phyloP scores from a whole-genome alignment of 352 stramenopile species.

The Phytophthora meadii region DNA sequence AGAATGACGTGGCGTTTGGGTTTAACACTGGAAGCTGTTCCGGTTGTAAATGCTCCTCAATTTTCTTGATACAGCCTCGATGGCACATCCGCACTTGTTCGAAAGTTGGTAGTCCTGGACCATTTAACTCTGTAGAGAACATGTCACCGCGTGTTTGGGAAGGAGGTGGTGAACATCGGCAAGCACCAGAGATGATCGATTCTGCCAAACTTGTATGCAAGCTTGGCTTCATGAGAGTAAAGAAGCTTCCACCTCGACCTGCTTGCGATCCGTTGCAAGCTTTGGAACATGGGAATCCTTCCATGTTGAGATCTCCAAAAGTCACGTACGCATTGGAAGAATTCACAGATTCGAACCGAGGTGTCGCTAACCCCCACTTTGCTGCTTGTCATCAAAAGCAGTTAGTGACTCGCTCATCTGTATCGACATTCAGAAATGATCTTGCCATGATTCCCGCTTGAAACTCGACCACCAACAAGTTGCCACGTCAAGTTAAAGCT shows the following conservation, averaged over 20 bases:
- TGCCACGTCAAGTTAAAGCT: constrained; percentile 66
- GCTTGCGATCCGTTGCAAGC: constrained; percentile 76
- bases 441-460: constrained; percentile 72
- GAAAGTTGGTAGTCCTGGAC: constrained; percentile 33
- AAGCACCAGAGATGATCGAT: constrained; percentile 54
- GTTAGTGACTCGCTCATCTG: neutral
- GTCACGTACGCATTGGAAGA: constrained; percentile 43
- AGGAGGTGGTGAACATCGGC: constrained; percentile 40
- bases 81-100: constrained; percentile 69
- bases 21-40: constrained; percentile 52
- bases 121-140: neutral
- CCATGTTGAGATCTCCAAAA: constrained; percentile 86
- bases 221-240: constrained; percentile 46
- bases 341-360: constrained; percentile 32
- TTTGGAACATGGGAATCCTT: constrained; percentile 81
- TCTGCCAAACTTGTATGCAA: constrained; percentile 63
- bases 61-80: constrained; percentile 68
- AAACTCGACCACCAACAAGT: constrained; percentile 56
- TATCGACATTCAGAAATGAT: neutral
- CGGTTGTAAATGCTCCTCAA: constrained; percentile 44
- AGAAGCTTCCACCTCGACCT: constrained; percentile 77
- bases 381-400: constrained; percentile 32
- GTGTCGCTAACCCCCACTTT: constrained; percentile 76
- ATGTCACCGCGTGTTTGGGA: neutral
- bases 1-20: constrained; percentile 69